These are phyloP conservation scores for Hymenochaete sp. DNA, from an alignment of 1,284 basidiomycete genomes.

Conservation along the genomic window DNA sequence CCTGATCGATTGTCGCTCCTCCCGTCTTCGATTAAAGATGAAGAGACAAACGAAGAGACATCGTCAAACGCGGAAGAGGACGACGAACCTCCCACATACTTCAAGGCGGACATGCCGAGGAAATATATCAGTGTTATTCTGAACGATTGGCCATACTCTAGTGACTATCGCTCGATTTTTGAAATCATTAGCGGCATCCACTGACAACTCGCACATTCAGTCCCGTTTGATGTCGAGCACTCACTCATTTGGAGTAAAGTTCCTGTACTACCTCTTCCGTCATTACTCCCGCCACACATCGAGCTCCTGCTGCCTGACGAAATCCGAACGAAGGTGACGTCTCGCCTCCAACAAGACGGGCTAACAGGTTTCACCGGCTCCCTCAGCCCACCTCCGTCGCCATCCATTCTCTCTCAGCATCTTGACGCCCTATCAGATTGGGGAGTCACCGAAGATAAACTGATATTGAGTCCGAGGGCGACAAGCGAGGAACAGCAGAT, in stretches of 20 bases:
- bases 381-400: constrained; percentile 47
- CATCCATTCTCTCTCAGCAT: constrained; percentile 46
- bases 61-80: constrained; percentile 17
- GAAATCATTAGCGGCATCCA: too few species aligned
- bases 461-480: constrained; percentile 41
- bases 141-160: constrained; percentile 82
- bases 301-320: constrained; percentile 23
- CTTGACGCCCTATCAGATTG: constrained; percentile 58
- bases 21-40: constrained; percentile 33
- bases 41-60: not conserved
- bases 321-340: constrained; percentile 4
- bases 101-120: constrained; percentile 50
- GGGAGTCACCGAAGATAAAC: constrained; percentile 53
- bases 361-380: constrained; percentile 71
- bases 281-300: constrained; percentile 38
- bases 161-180: constrained; percentile 32
- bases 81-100: constrained; percentile 33
- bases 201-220: constrained; percentile 31
- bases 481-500: constrained; percentile 44
- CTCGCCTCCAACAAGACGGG: constrained; percentile 57
- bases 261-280: constrained; percentile 52
- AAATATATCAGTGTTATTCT: constrained; percentile 61
- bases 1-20: constrained; percentile 52
- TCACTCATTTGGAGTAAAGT: constrained; percentile 66
- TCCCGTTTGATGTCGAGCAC: constrained; percentile 67